A percentile compares a stretch with the other conserved stretches of the same genome.
phyloP scores from a whole-genome alignment of 2,329 filamentous ascomycete genomes.

The Xylariaceae sp. region DNA sequence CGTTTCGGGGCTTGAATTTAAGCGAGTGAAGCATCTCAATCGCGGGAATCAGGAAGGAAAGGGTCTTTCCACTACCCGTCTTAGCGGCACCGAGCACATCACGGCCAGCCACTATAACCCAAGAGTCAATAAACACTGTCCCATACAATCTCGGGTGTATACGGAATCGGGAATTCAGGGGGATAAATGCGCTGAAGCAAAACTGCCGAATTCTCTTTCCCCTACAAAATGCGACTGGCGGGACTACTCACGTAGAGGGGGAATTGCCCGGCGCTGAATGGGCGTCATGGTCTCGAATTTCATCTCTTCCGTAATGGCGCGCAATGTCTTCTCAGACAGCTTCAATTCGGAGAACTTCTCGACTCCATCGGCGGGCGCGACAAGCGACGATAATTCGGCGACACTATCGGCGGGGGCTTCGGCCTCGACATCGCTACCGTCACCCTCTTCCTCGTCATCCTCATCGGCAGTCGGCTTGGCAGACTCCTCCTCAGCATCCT shows the following conservation, averaged over 20 bases:
- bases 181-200: conserved; percentile 64
- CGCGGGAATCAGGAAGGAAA: conserved; percentile 90
- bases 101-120: conserved; percentile 61
- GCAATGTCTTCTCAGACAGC: conserved; percentile 81
- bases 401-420: conserved; percentile 34
- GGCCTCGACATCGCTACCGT: conserved; percentile 20
- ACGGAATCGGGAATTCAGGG: not conserved
- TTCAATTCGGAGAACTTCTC: conserved; percentile 75
- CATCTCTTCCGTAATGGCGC: conserved; percentile 78
- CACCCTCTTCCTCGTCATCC: conserved; percentile 22
- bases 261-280: conserved; percentile 83
- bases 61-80: conserved; percentile 86
- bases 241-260: conserved; percentile 51
- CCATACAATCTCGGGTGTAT: not conserved
- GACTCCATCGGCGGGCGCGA: conserved; percentile 53
- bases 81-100: conserved; percentile 95
- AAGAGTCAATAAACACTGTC: not conserved
- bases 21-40: conserved; percentile 88
- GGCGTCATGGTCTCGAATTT: conserved; percentile 93
- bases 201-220: not conserved
- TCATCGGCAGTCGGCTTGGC: conserved; percentile 19
- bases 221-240: not conserved
- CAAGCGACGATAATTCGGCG: conserved; percentile 50
- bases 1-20: conserved; percentile 86
- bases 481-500: conserved; percentile 5